Conservation (phyloP, 257 asterid genomes). For the Solanum tarapatanum region DNA sequence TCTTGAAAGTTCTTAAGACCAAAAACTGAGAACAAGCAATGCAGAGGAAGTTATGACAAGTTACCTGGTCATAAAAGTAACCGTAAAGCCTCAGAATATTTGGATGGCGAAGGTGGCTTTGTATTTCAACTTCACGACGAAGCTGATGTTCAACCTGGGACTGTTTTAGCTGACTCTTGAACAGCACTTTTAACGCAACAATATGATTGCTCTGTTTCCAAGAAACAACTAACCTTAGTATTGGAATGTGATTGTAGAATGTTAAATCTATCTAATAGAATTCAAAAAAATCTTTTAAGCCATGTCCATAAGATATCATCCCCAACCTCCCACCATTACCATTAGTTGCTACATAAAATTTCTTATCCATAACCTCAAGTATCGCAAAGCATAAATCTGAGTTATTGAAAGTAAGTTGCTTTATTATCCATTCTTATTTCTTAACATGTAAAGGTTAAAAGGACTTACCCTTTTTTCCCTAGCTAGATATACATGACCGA, state of each 20-base stretch:
- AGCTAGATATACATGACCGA: constrained; percentile 83
- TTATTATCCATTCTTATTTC: background rate
- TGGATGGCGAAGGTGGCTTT: constrained; percentile 90
- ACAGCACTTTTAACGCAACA: constrained; percentile 81
- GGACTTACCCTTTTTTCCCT: constrained; percentile 61
- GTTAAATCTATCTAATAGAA: background rate
- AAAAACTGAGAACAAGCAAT: background rate
- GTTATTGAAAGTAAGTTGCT: background rate
- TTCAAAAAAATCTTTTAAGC: background rate
- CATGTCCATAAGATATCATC: background rate
- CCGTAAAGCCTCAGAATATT: constrained; percentile 89
- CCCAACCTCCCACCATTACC: background rate
- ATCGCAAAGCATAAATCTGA: background rate
- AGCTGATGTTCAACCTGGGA: constrained; percentile 96
- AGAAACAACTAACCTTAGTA: background rate
- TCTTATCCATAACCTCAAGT: background rate
- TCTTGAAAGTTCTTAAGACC: background rate
- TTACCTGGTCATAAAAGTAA: constrained; percentile 85
- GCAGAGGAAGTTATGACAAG: background rate
- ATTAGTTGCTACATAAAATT: background rate
- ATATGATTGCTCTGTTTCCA: constrained; percentile 71
- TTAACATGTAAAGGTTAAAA: background rate
- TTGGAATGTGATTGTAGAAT: background rate
- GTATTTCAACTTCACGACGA: constrained; percentile 95
- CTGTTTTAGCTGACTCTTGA: constrained; percentile 80